phyloP scores from a whole-genome alignment of 2,329 filamentous ascomycete genomes.

The Seiridium unicorne region DNA sequence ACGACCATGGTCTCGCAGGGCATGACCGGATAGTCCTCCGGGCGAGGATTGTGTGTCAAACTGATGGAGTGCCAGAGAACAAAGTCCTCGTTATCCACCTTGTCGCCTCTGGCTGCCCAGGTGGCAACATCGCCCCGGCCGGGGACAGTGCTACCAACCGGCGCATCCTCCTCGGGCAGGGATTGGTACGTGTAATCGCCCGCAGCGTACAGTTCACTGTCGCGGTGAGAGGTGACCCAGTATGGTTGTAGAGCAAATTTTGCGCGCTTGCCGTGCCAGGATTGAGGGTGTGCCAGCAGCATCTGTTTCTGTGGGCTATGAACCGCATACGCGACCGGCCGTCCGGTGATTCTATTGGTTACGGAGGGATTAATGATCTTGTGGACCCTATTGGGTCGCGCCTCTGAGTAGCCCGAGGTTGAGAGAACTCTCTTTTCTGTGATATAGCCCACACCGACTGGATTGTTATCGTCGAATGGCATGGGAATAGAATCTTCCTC shows the following conservation, averaged over 20 bases:
- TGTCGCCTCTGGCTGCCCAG: slow-evolving; percentile 30
- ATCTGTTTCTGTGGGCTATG: slow-evolving; percentile 43
- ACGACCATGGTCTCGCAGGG: slow-evolving; percentile 53
- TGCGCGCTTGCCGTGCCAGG: slow-evolving; percentile 40
- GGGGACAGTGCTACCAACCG: neutral
- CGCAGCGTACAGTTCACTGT: slow-evolving; percentile 49
- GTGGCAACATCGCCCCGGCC: neutral
- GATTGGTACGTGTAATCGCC: slow-evolving; percentile 53
- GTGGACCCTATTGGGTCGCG: slow-evolving; percentile 47
- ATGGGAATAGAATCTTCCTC: slow-evolving; percentile 19
- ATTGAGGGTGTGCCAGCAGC: slow-evolving; percentile 43
- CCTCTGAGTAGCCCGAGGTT: slow-evolving; percentile 50
- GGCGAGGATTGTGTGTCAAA: slow-evolving; percentile 45
- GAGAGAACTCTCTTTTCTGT: slow-evolving; percentile 38
- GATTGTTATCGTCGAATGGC: slow-evolving; percentile 13
- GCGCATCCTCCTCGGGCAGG: slow-evolving; percentile 31
- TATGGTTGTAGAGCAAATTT: slow-evolving; percentile 44
- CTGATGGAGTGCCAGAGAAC: slow-evolving; percentile 50
- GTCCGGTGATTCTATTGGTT: slow-evolving; percentile 47
- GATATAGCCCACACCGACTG: slow-evolving; percentile 36
- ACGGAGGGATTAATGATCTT: slow-evolving; percentile 46
- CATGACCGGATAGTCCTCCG: slow-evolving; percentile 52
- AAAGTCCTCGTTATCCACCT: slow-evolving; percentile 46
- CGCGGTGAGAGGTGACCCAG: slow-evolving; percentile 49
- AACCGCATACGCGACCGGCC: slow-evolving; percentile 49